Evolutionary conservation across 2,329 filamentous ascomycete genomes (phyloP), one percentile per base, ranked within the genome.

Genomic region (Hypoxylon sp.): DNA sequence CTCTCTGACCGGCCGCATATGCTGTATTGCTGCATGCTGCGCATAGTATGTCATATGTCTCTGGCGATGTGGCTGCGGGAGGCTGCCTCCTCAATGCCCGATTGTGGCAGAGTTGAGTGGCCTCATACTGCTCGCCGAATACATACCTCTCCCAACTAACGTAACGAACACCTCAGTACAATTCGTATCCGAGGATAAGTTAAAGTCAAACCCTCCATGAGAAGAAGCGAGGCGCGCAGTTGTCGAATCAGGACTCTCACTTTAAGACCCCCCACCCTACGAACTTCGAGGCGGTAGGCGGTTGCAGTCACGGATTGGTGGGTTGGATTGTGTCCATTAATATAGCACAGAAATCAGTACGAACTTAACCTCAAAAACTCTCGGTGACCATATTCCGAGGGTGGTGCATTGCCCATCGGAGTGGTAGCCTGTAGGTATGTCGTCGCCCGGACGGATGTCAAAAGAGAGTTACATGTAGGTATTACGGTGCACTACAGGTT

Each of bases 311-410:
- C 43, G 63, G 66, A 69, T 59, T 69, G 63, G 67, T 38, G 14
- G 43, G 51, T 43, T 53, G 32, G 58, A 32, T 23, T 50, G 28
- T 45, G 48, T 51, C 45, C 61, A 61, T 62, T 59, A 59, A 61
- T 60, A 68, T 68, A 60, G 43, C 19, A 23, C 32, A 34, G 19
- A 9, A 43, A 17, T 28, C 17, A 49, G 21, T 11, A 38, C 32
- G n/a, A 56, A 45, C 57, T 41, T 57, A 49, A 30, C 50, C 45
- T 48, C 43, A 34, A 60, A 59, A 50, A 43, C 49, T 25, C 49
- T 67, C 67, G 67, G 67, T 69, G 59, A 43, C 60, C 32, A 63
- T 50, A 69, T 61, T 69, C 67, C 67, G 67, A 63, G 52, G 60
- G 56, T 61, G 67, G 63, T 57, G 43, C 56, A 63, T 58, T 48